phyloP scores from a whole-genome alignment of 768 basidiomycete genomes.

The Tubosaeta brunneosetosa region DNA sequence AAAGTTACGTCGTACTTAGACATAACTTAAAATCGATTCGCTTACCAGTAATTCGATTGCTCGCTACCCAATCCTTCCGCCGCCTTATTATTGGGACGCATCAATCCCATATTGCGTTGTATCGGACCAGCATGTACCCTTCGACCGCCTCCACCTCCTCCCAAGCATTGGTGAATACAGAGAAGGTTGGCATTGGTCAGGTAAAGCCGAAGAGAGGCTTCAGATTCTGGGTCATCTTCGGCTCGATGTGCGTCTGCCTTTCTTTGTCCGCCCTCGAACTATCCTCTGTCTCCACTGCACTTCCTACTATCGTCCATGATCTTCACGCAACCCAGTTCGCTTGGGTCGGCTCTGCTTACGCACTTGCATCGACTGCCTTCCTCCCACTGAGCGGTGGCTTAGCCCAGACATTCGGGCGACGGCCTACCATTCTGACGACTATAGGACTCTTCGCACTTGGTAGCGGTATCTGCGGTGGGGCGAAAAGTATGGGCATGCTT shows the following conservation, averaged over 20 bases:
- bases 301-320: conserved; percentile 32
- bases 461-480: conserved; percentile 33
- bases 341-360: conserved; percentile 37
- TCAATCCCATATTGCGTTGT: too few relatives aligned
- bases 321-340: conserved; percentile 26
- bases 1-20: too few relatives aligned
- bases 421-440: conserved; percentile 19
- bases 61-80: too few relatives aligned
- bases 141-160: too few relatives aligned
- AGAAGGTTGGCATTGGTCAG: too few relatives aligned
- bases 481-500: conserved; percentile 17
- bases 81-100: too few relatives aligned
- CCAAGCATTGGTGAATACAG: too few relatives aligned
- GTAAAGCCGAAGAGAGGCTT: conserved; percentile 12
- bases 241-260: conserved; percentile 20
- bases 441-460: conserved; percentile 32
- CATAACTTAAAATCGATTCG: too few relatives aligned
- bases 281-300: conserved; percentile 26
- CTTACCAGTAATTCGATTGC: too few relatives aligned
- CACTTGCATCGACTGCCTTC: conserved; percentile 34
- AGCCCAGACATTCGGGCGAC: conserved; percentile 31
- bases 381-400: conserved; percentile 35
- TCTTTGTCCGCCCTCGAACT: conserved; percentile 28
- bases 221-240: conserved; percentile 27
- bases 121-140: too few relatives aligned